Base-by-base conservation (phyloP, 768 basidiomycete genomes). In the Leccinum broughii region DNA sequence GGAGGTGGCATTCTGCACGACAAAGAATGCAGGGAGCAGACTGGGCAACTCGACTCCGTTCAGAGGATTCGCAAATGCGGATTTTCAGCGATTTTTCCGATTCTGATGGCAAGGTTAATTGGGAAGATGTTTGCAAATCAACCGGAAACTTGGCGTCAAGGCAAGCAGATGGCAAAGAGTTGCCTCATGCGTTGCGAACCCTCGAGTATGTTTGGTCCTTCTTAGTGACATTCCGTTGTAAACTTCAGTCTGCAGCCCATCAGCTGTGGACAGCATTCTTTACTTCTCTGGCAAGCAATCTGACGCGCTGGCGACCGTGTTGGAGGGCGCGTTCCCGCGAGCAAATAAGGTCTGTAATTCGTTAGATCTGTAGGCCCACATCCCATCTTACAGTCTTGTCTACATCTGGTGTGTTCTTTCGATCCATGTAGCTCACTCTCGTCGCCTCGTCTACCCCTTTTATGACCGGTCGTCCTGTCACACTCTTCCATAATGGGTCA, bases 391-490 rank as follows among this genome's bases (percentile, higher is more conserved):
- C 28, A 30, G 28, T 30, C 28, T 52, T 49, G 34, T 59, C 17
- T 51, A 28, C 17, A 22, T 30, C 32, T 17, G 39, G 4, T 48
- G 39, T 52, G 41, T 53, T 32, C 24, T 30, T 52, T 53, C 13
- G 32, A 48, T 50, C n/a, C 32, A 4, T 11, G 34, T 67, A 90
- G 85, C 73, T 90, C 55, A 88, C 90, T 4, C 78, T 92, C n/a
- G 71, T 88, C 22, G 87, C 86, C 0, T 78, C 90, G 0, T 87
- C 90, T 3, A 93, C 92, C 2, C 90, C 90, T 1, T 93, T 93
- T 69, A 75, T 90, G 5, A 92, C 89, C 1, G 92, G 90, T 13
- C 76, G 87, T 20, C 85, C 87, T 1, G 83, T 87, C 28, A 92
- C 91, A 0, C 76, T 93, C 10, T 85, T 92, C 60, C 72, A 80